phyloP scores from a whole-genome alignment of 768 basidiomycete genomes.

The Amanita jacksonii region DNA sequence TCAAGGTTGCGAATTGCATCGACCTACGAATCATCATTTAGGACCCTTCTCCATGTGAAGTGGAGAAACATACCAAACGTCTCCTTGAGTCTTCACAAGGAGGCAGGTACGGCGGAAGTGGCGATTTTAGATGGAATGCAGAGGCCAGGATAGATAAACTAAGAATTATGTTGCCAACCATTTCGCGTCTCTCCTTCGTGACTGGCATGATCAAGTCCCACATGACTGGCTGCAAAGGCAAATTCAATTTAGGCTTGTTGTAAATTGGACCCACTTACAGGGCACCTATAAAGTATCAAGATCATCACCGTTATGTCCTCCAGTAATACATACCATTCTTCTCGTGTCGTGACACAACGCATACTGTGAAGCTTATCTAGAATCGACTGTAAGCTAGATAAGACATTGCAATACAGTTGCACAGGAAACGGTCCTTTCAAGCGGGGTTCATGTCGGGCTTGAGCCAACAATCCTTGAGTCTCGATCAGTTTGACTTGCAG shows the following conservation, averaged over 20 bases:
- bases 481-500: slow-evolving; percentile 86
- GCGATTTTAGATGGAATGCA: slow-evolving; percentile 78
- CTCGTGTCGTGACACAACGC: slow-evolving; percentile 92
- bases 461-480: slow-evolving; percentile 74
- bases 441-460: slow-evolving; percentile 89
- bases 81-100: slow-evolving; percentile 83
- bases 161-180: slow-evolving; percentile 92
- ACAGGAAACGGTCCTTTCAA: slow-evolving; percentile 94
- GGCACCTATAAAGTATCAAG: slow-evolving; percentile 42
- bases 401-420: slow-evolving; percentile 69
- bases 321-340: slow-evolving; percentile 65
- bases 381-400: slow-evolving; percentile 77
- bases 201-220: slow-evolving; percentile 88
- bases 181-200: slow-evolving; percentile 80
- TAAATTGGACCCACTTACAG: slow-evolving; percentile 40
- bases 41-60: background rate
- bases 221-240: slow-evolving; percentile 53
- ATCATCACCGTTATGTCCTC: slow-evolving; percentile 7
- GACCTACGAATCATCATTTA: slow-evolving; percentile 36
- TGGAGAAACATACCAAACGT: slow-evolving; percentile 45
- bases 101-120: slow-evolving; percentile 93
- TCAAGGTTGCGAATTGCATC: slow-evolving; percentile 75
- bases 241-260: too few species aligned
- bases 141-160: slow-evolving; percentile 76
- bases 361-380: slow-evolving; percentile 89